Evolutionary conservation across 2,329 filamentous ascomycete genomes (phyloP), one percentile per base, ranked within the genome.

Genomic region (Spiromastix sp.): DNA sequence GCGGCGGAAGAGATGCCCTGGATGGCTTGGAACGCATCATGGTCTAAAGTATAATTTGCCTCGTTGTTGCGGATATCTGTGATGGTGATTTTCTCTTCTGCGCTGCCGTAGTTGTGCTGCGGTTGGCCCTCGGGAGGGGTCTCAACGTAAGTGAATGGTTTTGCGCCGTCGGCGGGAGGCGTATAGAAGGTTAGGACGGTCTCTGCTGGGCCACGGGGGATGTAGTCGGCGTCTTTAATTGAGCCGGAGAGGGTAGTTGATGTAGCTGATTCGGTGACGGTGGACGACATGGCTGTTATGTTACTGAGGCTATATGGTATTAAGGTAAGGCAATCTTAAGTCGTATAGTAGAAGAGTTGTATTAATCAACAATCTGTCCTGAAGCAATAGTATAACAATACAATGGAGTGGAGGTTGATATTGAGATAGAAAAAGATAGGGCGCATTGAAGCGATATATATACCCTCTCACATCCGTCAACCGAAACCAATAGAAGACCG

Each of bases 21-120:
- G 32, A 85, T 56, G 13, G 81, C 64, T 38, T 75, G 67, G 65
- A 94, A 93, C 44, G 84, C 84, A 55, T 87, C 77, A 37, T 66
- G 67, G 61, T 89, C 80, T 10, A 91, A 70, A 5, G 58, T 70
- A 60, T 79, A 87, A 12, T 70, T 61, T 3, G 63, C 51, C 52
- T 91, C 85, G 34, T 64, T 67, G 33, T 79, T 81, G 35, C 86
- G 81, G 48, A 87, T 70, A 61, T 95, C 86, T 42, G 69, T 63
- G 48, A 95, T 71, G 4, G 54, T 51, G 19, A 85, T 72, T 2
- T 67, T 52, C 15, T 74, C 66, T 6, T 55, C 29, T 26, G 57
- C 47, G 40, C 67, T 60, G 35, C 57, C 57, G 57, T 74, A 82
- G 68, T 93, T 93, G 44, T 70, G 70, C 49, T 75, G 70, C 0